Conservation (phyloP, 768 basidiomycete species). For the Tylopilus sp. region DNA sequence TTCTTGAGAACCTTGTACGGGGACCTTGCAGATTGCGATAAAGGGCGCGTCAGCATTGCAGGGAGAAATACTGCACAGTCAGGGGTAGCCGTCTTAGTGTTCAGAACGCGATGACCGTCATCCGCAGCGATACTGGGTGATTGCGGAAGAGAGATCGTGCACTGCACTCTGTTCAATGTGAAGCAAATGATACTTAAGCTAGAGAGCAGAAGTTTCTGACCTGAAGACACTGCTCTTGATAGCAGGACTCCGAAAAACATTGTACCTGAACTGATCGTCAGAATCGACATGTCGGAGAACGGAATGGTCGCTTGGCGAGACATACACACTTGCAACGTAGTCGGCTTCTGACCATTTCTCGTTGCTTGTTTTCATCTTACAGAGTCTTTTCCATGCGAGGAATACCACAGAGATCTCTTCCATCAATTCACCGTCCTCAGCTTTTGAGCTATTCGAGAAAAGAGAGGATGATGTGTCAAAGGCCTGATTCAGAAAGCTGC, state of each 20-base stretch:
- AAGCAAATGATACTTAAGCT: slow-evolving; percentile 1
- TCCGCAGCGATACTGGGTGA: slow-evolving; percentile 32
- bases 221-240: slow-evolving; percentile 40
- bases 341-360: slow-evolving; percentile 55
- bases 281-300: background rate
- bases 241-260: slow-evolving; percentile 46
- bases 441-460: slow-evolving; percentile 33
- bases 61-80: slow-evolving; percentile 51
- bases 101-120: slow-evolving; percentile 37
- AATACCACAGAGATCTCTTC: slow-evolving; percentile 41
- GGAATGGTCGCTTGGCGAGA: background rate
- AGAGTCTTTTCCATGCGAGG: slow-evolving; percentile 43
- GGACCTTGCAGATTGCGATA: slow-evolving; percentile 45
- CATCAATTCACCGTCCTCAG: slow-evolving; percentile 25
- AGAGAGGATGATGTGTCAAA: slow-evolving; percentile 34
- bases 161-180: slow-evolving; percentile 40
- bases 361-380: slow-evolving; percentile 40
- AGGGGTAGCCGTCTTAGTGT: slow-evolving; percentile 45
- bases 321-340: slow-evolving; percentile 53
- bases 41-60: slow-evolving; percentile 31
- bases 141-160: slow-evolving; percentile 46
- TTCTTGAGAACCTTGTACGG: slow-evolving; percentile 47
- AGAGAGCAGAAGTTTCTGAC: slow-evolving; percentile 27
- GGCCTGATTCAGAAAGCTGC: slow-evolving; percentile 32
- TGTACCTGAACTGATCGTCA: slow-evolving; percentile 36